Evolutionary conservation across 768 basidiomycete genomes (phyloP).

Genomic region (Phaffia tasmanica): DNA sequence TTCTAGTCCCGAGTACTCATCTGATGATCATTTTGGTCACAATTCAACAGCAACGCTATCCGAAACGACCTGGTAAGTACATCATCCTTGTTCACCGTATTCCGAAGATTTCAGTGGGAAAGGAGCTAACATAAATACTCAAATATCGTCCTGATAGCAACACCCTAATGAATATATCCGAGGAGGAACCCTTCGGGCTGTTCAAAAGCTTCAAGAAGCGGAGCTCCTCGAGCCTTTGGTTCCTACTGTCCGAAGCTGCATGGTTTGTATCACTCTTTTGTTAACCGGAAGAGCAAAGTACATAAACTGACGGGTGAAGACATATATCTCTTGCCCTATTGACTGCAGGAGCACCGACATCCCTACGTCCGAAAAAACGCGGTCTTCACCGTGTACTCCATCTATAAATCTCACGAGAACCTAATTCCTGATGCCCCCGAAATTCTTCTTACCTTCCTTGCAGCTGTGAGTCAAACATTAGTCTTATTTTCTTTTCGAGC

Average conservation of each 20-base stretch:
- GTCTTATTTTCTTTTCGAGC: not conserved
- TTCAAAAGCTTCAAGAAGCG: conserved; percentile 86
- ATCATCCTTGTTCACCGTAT: not conserved
- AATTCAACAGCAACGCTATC: conserved; percentile 67
- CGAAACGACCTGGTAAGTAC: conserved; percentile 81
- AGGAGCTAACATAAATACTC: not conserved
- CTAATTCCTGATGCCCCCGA: conserved; percentile 95
- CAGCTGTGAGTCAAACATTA: conserved; percentile 44
- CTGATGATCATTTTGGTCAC: conserved; percentile 23
- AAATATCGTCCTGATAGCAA: conserved; percentile 50
- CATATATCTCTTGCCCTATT: not conserved
- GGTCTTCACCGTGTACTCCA: conserved; percentile 87
- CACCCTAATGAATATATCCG: conserved; percentile 99
- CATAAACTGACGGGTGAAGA: too few relatives aligned
- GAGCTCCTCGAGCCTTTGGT: conserved; percentile 93
- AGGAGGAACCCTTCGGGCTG: conserved; percentile 88
- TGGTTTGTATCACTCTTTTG: conserved; percentile 39
- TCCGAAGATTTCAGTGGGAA: too few relatives aligned
- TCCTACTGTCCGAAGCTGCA: conserved; percentile 81
- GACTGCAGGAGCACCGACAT: conserved; percentile 73
- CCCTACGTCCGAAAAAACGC: conserved; percentile 97
- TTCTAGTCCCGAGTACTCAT: not conserved
- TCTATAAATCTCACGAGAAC: conserved; percentile 86
- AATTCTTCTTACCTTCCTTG: conserved; percentile 88
- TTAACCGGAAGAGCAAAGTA: too few relatives aligned